Evolutionary conservation across 768 basidiomycete species (phyloP).

Genomic region (Rhodotorula graminis): DNA sequence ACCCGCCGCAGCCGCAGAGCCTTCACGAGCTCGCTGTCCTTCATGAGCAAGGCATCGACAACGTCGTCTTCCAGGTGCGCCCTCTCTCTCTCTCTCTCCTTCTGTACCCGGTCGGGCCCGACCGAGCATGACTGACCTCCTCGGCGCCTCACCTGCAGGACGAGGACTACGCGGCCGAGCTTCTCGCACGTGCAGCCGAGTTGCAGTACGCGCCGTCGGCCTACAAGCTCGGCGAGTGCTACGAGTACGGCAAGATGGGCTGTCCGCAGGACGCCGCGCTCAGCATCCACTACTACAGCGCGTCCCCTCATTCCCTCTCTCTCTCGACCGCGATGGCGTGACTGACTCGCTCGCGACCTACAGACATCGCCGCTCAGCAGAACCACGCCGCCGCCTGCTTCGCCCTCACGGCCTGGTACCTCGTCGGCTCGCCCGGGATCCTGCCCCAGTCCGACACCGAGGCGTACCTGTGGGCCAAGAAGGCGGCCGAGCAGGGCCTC

Average conservation of each 20-base stretch:
- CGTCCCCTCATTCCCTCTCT: no score
- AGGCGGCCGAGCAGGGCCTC: conserved; percentile 84
- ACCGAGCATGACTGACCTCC: background rate
- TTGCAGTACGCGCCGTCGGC: conserved; percentile 95
- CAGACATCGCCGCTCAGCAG: conserved; percentile 94
- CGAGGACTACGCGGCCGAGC: conserved; percentile 86
- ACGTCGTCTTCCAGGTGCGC: conserved; percentile 77
- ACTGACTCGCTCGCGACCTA: conserved; percentile 54
- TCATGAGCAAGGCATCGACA: conserved; percentile 96
- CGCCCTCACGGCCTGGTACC: conserved; percentile 97
- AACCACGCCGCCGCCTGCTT: conserved; percentile 96
- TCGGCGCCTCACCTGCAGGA: conserved; percentile 50
- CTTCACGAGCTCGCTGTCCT: conserved; percentile 89
- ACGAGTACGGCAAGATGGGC: conserved; percentile 98
- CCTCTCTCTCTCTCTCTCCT: background rate
- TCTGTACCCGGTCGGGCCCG: no score
- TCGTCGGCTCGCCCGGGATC: conserved; percentile 95
- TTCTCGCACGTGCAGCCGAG: conserved; percentile 90
- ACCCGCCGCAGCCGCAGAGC: conserved; percentile 57
- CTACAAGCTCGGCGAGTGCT: conserved; percentile 92
- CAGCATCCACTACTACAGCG: conserved; percentile 88
- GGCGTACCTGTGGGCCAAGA: conserved; percentile 94
- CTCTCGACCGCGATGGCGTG: no score
- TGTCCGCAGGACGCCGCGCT: conserved; percentile 95
- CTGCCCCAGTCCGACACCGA: conserved; percentile 98